These are phyloP conservation scores for Yamadazyma phyllophila DNA, from an alignment of 805 yeast species.

Conservation along the genomic window DNA sequence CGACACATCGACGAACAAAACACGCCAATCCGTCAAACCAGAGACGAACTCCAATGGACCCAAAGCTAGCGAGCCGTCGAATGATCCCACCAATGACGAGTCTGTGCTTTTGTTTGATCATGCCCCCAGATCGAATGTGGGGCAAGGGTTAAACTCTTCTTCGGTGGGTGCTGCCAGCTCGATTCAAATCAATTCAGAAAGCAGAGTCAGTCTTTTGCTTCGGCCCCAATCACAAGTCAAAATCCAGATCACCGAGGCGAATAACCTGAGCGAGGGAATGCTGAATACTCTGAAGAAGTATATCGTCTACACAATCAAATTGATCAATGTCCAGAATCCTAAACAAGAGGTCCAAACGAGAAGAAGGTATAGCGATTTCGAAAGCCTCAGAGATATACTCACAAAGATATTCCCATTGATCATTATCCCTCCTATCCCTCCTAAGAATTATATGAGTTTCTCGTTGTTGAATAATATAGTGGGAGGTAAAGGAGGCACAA, in stretches of 20 bases:
- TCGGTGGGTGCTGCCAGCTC: constrained; percentile 18
- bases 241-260: constrained; percentile 70
- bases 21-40: neutral
- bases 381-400: constrained; percentile 69
- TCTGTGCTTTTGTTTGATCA: neutral
- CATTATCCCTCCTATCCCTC: constrained; percentile 91
- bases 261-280: constrained; percentile 76
- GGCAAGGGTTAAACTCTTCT: constrained; percentile 13
- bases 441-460: constrained; percentile 40
- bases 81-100: neutral
- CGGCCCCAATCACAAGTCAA: constrained; percentile 26
- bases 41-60: neutral
- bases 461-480: constrained; percentile 34
- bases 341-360: constrained; percentile 62
- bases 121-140: neutral
- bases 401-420: constrained; percentile 73
- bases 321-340: constrained; percentile 40
- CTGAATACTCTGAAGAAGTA: constrained; percentile 60
- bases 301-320: constrained; percentile 76
- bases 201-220: constrained; percentile 36
- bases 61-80: neutral
- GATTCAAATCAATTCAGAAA: constrained; percentile 30
- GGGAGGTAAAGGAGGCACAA: constrained; percentile 13
- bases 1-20: neutral
- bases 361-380: constrained; percentile 86